Evolutionary conservation across 2,329 filamentous ascomycete species (phyloP), one percentile per base, ranked within the genome.

Genomic region (Dryadomyces quercivorus): DNA sequence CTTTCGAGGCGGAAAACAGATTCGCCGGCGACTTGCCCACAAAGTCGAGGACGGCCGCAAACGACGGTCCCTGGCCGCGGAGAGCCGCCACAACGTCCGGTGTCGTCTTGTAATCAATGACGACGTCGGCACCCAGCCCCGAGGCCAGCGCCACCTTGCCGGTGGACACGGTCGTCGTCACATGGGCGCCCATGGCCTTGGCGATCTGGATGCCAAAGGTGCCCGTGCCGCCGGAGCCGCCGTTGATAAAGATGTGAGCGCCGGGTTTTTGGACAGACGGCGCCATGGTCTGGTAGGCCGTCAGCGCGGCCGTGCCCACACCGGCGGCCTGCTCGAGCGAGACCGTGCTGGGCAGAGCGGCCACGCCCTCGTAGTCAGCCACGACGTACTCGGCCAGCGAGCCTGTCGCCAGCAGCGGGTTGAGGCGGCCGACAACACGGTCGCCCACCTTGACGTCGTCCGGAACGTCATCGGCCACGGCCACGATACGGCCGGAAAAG

Each of bases 401-500:
- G 21, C 63, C 63, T n/a, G 53, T 53, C 50, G 57, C 56, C 2
- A 26, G 40, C 34, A 51, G 10, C 26, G 26, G 26, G 26, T 31
- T 31, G 26, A 31, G 26, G 26, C 26, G 26, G 26, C 26, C 26
- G 26, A 31, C 26, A 8, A 31, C 26, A 31, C 26, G 26, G 9
- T 54, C 21, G 48, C 22, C 10, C n/a, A 51, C 7, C 53, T 51
- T 38, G 56, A 58, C 50, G 9, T 57, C 61, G 8, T 64, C 60
- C 5, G 62, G 56, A 50, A 61, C 55, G 15, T 61, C 62, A 9
- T 34, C 16, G 8, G 48, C 20, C 31, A 60, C 57, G 6, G 63
- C 63, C 36, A 72, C 69, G 3, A 81, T 72, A 18, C 62, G 68
- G 22, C 79, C 80, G 59, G 70, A 68, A 59, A 77, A 75, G 61